A percentile compares a stretch with the other conserved stretches of the same genome.
These are phyloP conservation scores for Cladosporium halotolerans DNA, from an alignment of 2,329 filamentous ascomycete genomes.

Conservation along the genomic window DNA sequence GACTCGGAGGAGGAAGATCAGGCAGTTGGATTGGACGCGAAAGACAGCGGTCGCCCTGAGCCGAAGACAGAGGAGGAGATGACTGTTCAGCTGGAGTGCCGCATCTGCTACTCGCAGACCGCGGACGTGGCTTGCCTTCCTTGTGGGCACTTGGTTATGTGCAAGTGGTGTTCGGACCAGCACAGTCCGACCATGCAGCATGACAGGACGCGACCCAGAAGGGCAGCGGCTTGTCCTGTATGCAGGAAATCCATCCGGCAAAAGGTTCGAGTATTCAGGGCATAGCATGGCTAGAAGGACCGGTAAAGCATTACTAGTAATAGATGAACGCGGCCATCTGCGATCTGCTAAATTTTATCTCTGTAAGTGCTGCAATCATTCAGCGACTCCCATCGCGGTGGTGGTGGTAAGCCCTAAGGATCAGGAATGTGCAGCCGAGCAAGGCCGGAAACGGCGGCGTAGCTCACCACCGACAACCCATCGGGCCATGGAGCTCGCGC, in stretches of 20 bases:
- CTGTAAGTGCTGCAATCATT: too few species aligned
- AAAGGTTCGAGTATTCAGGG: conserved; percentile 32
- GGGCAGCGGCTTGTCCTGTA: conserved; percentile 39
- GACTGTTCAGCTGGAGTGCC: conserved; percentile 46
- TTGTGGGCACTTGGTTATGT: conserved; percentile 51
- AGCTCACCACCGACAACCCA: neutral
- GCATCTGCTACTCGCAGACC: conserved; percentile 48
- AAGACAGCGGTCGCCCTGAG: conserved; percentile 40
- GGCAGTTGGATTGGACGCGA: conserved; percentile 38
- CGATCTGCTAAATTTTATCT: too few species aligned
- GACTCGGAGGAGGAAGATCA: conserved; percentile 22
- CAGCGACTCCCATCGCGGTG: too few species aligned
- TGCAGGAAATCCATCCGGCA: conserved; percentile 43
- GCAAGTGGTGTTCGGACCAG: conserved; percentile 49
- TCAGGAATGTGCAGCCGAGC: neutral
- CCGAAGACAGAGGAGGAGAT: conserved; percentile 45
- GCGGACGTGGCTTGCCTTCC: conserved; percentile 48
- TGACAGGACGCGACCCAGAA: conserved; percentile 35
- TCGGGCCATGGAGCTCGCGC: neutral
- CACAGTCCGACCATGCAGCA: conserved; percentile 40
- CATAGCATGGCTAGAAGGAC: conserved; percentile 8
- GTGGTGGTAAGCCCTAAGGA: too few species aligned
- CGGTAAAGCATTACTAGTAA: neutral
- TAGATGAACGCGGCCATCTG: too few species aligned
- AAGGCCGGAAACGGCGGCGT: neutral